Percentiles rank a stretch among this genome's conserved stretches.
These are phyloP conservation scores for Tulasnella sp. DNA, from an alignment of 768 basidiomycete genomes.

Conservation along the genomic window DNA sequence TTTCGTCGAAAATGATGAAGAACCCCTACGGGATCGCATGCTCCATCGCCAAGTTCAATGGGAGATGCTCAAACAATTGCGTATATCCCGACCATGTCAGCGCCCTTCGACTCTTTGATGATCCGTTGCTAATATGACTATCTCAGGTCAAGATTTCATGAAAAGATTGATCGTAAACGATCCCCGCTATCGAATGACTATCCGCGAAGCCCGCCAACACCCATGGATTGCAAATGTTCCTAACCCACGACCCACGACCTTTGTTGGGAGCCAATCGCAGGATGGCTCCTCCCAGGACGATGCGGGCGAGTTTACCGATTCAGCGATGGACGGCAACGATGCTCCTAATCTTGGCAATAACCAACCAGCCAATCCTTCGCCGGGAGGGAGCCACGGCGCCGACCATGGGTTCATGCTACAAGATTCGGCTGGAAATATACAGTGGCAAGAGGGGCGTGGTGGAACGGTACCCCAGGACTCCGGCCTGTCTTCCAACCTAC, in stretches of 20 bases:
- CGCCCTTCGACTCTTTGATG: too few species aligned
- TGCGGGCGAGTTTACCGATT: neutral
- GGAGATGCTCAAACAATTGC: slow-evolving; percentile 31
- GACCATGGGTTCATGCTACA: neutral
- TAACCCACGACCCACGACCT: slow-evolving; percentile 1
- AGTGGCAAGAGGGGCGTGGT: too few species aligned
- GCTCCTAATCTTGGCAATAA: neutral
- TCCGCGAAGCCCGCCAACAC: slow-evolving; percentile 54
- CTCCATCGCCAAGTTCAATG: slow-evolving; percentile 50
- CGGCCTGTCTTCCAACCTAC: neutral
- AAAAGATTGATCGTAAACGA: slow-evolving; percentile 47
- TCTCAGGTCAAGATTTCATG: slow-evolving; percentile 54
- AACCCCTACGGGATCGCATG: slow-evolving; percentile 51
- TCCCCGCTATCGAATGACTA: slow-evolving; percentile 56
- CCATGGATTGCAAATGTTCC: slow-evolving; percentile 49
- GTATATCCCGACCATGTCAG: slow-evolving; percentile 40
- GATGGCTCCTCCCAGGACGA: neutral
- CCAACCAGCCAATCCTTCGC: neutral
- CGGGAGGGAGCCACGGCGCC: neutral
- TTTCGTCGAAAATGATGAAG: slow-evolving; percentile 57
- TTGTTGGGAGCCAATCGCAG: neutral
- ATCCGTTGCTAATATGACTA: too few species aligned
- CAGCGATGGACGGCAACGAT: neutral
- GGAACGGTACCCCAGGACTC: neutral
- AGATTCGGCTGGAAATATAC: neutral